phyloP scores from a whole-genome alignment of 2,329 filamentous ascomycete genomes.

The Ophiostoma piceae region DNA sequence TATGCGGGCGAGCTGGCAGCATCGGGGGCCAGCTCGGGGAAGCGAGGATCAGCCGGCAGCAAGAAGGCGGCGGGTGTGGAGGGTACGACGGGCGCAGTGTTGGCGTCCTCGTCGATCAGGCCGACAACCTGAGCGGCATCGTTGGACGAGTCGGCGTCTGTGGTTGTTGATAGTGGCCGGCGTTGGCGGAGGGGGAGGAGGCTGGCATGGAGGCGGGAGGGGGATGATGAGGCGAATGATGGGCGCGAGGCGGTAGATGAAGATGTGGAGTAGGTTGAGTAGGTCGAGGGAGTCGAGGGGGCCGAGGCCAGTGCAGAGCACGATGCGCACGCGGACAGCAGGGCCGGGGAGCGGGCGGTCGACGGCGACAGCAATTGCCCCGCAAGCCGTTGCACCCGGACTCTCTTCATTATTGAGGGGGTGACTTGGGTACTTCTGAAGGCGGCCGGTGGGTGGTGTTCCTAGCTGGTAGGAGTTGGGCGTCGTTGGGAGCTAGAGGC shows the following conservation, averaged over 20 bases:
- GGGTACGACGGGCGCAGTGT: constrained; percentile 15
- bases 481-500: background rate
- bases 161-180: constrained; percentile 19
- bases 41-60: constrained; percentile 23
- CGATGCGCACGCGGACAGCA: constrained; percentile 18
- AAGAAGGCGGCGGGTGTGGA: constrained; percentile 17
- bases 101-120: constrained; percentile 9
- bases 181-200: background rate
- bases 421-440: background rate
- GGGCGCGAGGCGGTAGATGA: background rate
- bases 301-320: constrained; percentile 7
- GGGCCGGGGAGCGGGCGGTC: constrained; percentile 40
- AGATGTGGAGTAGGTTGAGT: background rate
- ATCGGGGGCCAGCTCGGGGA: constrained; percentile 33
- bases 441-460: background rate
- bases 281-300: background rate
- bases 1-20: constrained; percentile 35
- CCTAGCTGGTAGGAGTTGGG: background rate
- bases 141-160: background rate
- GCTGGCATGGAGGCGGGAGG: constrained; percentile 19
- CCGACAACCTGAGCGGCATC: background rate
- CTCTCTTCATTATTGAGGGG: constrained; percentile 50
- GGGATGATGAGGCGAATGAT: constrained; percentile 26
- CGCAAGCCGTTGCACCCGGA: constrained; percentile 56
- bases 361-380: constrained; percentile 48